Evolutionary conservation across 2,329 filamentous ascomycete species (phyloP), one percentile per base, ranked within the genome.

Genomic region (Orbilia javanica): DNA sequence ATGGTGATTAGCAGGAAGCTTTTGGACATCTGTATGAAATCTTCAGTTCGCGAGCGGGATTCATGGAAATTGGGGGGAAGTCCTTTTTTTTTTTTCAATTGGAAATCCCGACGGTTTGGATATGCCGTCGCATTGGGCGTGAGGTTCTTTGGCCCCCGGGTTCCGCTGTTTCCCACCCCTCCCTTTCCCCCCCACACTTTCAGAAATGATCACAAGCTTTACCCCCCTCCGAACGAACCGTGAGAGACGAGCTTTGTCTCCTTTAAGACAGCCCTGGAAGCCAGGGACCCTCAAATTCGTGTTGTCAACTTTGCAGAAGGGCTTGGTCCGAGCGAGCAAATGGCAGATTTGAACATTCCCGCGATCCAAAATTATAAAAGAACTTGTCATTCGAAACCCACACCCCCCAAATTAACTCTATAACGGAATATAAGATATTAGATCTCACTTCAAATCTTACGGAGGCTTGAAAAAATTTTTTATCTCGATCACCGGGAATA

Each of bases 71-170:
- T 42, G 60, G 29, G 39, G 44, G n/a, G n/a, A n/a, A n/a, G n/a
- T n/a, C 4, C 31, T 36, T 11, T 36, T 36, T 50, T 22, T 22
- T 50, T 22, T 25, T 8, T 46, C 22, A 42, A 74, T 68, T 57
- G 64, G 25, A n/a, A 31, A 62, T 67, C 63, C 70, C 70, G 63
- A 68, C 52, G 48, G 52, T 22, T 18, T 74, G 70, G 70, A 68
- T 74, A 55, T 74, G 70, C 70, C 70, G 70, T 74, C 62, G 55
- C 34, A 60, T 60, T 60, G 55, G 55, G 34, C 15, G 55, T 42
- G 52, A 57, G 52, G 55, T 60, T 74, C 53, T 67, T 63, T 53
- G 50, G 48, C 69, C 60, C 44, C 69, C 18, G 55, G 39, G 18
- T 3, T 18, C 39, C 22, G 36, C 4, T 27, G n/a, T n/a, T 46